Evolutionary conservation across 2,329 filamentous ascomycete species (phyloP), one percentile per base, ranked within the genome.

Genomic region (Aspergillus aculeatus): DNA sequence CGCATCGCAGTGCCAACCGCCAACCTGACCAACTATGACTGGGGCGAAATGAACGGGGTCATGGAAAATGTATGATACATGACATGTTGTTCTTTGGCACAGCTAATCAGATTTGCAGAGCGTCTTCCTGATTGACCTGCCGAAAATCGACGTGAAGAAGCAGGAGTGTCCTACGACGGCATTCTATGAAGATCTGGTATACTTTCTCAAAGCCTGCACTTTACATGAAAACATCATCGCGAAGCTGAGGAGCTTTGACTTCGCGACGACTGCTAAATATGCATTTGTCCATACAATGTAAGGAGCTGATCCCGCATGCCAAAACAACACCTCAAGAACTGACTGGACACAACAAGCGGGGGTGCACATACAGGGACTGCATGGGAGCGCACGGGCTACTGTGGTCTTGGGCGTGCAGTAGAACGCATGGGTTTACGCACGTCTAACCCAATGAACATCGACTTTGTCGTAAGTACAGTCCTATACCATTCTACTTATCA

Each of bases 101-200:
- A 7, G 38, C 38, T 44, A 44, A 44, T 19, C 16, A 2, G 38
- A 16, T 4, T 7, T 44, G 7, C 59, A 90, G 87, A 89, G 88
- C 68, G 86, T 93, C 7, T 98, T 96, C 72, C 72, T 98, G n/a
- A 93, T 99, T 65, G 95, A 99, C 72, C 84, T 98, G 9, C 94
- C 95, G 5, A 75, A 66, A 44, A 3, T 19, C 14, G 60, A 76
- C 64, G 74, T 78, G 69, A 38, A 58, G 57, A 32, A 72, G 62
- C 66, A 60, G 12, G 59, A 64, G 2, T 60, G 54, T 62, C 61
- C 67, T 10, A 68, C 74, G 7, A 83, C 85, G 0, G 59, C 71
- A 3, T 97, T 96, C 71, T 85, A 85, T 21, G 82, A 85, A 59
- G 89, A 94, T 47, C 79, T 97, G 26, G 74, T 83, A 23, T 84